Conservation (phyloP, 2,329 filamentous ascomycete genomes). For the Colletotrichum godetiae region DNA sequence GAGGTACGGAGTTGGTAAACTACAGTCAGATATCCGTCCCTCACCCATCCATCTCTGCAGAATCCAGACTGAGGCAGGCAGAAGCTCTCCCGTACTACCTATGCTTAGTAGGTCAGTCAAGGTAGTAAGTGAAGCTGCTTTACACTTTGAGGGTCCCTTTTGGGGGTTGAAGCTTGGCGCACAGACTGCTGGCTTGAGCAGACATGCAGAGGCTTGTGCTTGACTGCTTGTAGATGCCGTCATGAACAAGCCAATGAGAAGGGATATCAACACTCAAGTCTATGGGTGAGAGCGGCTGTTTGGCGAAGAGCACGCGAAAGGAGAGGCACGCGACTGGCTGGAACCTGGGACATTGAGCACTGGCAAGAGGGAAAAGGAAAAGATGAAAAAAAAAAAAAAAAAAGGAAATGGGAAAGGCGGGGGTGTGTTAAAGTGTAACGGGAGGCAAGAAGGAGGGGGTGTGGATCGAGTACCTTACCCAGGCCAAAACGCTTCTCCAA, state of each 20-base stretch:
- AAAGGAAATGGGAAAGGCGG: conserved; percentile 6
- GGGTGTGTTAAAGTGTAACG: background rate
- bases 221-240: background rate
- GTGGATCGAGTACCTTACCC: conserved; percentile 1
- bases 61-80: background rate
- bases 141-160: background rate
- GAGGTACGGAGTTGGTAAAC: too few species aligned
- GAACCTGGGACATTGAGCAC: conserved; percentile 27
- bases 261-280: background rate
- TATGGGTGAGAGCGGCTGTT: background rate
- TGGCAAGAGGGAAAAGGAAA: background rate
- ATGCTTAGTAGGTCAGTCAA: background rate
- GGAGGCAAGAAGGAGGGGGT: background rate
- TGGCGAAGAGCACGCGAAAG: conserved; percentile 14
- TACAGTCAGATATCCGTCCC: too few species aligned
- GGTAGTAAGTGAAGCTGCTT: background rate
- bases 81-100: background rate
- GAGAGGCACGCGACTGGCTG: conserved; percentile 29
- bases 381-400: background rate
- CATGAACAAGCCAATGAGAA: conserved; percentile 2
- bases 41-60: too few species aligned
- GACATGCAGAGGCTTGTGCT: conserved; percentile 23
- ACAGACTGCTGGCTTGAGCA: conserved; percentile 24
- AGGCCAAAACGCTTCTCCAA: conserved; percentile 31
- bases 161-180: conserved; percentile 19